These are phyloP conservation scores for Lathyrus oleraceus DNA, from an alignment of 306 rosid genomes.

Conservation along the genomic window DNA sequence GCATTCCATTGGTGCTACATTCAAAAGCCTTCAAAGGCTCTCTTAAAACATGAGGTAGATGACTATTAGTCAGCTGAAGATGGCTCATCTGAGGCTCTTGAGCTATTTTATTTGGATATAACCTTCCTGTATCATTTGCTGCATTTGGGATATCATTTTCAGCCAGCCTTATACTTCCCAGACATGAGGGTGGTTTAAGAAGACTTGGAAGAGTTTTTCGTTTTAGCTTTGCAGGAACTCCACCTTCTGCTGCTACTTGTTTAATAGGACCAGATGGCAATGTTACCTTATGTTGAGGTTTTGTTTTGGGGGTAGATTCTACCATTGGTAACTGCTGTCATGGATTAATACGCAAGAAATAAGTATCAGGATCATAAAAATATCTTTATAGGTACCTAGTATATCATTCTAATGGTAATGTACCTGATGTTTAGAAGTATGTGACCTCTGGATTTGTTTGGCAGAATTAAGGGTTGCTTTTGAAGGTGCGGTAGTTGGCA, in stretches of 20 bases:
- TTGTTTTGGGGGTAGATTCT: conserved; percentile 63
- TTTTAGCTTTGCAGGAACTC: conserved; percentile 59
- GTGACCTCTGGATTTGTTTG: conserved; percentile 53
- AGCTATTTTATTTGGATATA: conserved; percentile 45
- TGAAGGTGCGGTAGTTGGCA: conserved; percentile 45
- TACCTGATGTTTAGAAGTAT: conserved; percentile 75
- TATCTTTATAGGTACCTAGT: conserved; percentile 14
- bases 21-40: conserved; percentile 56
- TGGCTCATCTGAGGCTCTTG: conserved; percentile 50
- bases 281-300: conserved; percentile 55
- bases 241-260: conserved; percentile 59
- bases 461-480: conserved; percentile 58
- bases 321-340: conserved; percentile 52
- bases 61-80: conserved; percentile 44
- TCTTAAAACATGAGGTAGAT: conserved; percentile 39
- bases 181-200: conserved; percentile 57
- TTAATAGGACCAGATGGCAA: conserved; percentile 56
- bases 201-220: conserved; percentile 66
- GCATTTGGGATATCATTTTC: conserved; percentile 57
- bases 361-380: conserved; percentile 1
- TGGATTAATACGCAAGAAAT: neutral
- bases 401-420: conserved; percentile 11
- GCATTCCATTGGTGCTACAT: conserved; percentile 60
- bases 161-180: conserved; percentile 48
- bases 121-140: conserved; percentile 37